Evolutionary conservation across 2,329 filamentous ascomycete genomes (phyloP).

Genomic region (Byssothecium circinans): DNA sequence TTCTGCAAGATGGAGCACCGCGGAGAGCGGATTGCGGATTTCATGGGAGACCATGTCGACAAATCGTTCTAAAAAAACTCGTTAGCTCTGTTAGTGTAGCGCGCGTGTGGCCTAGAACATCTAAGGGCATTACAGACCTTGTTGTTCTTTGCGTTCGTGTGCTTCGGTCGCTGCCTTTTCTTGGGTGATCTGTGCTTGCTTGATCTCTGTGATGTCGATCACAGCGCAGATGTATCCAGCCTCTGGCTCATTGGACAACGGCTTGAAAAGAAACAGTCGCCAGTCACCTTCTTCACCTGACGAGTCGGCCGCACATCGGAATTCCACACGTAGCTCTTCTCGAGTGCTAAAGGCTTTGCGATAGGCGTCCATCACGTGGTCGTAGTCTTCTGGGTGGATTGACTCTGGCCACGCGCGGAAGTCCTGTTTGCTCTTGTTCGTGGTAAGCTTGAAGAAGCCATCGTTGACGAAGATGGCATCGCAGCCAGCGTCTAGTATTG

Average conservation of each 20-base stretch:
- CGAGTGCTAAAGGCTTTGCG: slow-evolving; percentile 45
- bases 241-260: slow-evolving; percentile 46
- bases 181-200: slow-evolving; percentile 47
- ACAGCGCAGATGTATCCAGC: slow-evolving; percentile 52
- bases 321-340: slow-evolving; percentile 47
- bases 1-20: slow-evolving; percentile 48
- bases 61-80: too few relatives aligned
- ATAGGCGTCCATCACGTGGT: slow-evolving; percentile 49
- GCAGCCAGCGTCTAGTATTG: slow-evolving; percentile 49
- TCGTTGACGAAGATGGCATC: slow-evolving; percentile 52
- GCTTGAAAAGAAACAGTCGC: slow-evolving; percentile 48
- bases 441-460: slow-evolving; percentile 51
- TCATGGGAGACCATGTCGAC: slow-evolving; percentile 52
- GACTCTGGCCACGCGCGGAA: slow-evolving; percentile 52
- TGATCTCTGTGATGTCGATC: slow-evolving; percentile 51
- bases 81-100: too few relatives aligned
- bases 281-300: slow-evolving; percentile 38
- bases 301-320: slow-evolving; percentile 43
- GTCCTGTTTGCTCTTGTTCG: slow-evolving; percentile 42
- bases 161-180: slow-evolving; percentile 48
- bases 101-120: too few relatives aligned
- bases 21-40: slow-evolving; percentile 42
- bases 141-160: slow-evolving; percentile 48
- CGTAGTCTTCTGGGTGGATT: slow-evolving; percentile 49
- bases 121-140: too few relatives aligned